Base-by-base conservation (phyloP, 1,139 yeast genomes). In the Candida tetrigidarum region DNA sequence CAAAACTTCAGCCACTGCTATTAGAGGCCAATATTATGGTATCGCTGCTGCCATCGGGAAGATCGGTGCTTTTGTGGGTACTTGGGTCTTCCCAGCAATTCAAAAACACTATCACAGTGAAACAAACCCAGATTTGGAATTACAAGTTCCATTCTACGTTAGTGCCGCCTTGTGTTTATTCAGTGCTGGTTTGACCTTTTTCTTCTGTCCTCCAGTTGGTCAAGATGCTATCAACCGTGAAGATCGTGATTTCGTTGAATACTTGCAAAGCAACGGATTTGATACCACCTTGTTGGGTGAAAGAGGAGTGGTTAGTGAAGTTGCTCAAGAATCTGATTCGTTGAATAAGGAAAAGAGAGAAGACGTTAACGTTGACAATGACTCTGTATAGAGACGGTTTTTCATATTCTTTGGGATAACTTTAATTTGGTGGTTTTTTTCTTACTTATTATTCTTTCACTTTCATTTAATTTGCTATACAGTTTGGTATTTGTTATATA, bases 21-120 rank as follows among this genome's bases (percentile, higher is more conserved):
- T 91, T 45, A 83, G 97, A 70, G 97, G 97, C 49, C 88, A 86
- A 58, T 88, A 87, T 67, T 92, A 92, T 63, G 95, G 95, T 55
- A 77, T 90, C 55, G 93, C 96, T 39, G 97, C 97, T 47, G 96
- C 96, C 23, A 58, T 82, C 44, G 97, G 96, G 59, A 91, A 91
- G 64, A 74, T 90, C 50, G 97, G 97, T 60, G 97, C 96, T 1
- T 91, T 91, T 61, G 90, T 85, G 26, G 97, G 97, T 48, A 84
- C 95, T 39, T 89, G 85, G 65, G 85, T 86, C 25, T 92, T 92
- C 80, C 96, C 97, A 39, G 77, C 79, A 42, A 80, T 86, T 51
- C 80, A 82, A 51, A 71, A 69, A 49, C 62, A 66, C 40, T 70
- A 71, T 50, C 71, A 77, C 14, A 42, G 47, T 27, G 39, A 39